A percentile compares a stretch with the other conserved stretches of the same genome.
These are phyloP conservation scores for Hirsutella minnesotensis DNA, from an alignment of 2,329 filamentous ascomycete species.

Conservation along the genomic window DNA sequence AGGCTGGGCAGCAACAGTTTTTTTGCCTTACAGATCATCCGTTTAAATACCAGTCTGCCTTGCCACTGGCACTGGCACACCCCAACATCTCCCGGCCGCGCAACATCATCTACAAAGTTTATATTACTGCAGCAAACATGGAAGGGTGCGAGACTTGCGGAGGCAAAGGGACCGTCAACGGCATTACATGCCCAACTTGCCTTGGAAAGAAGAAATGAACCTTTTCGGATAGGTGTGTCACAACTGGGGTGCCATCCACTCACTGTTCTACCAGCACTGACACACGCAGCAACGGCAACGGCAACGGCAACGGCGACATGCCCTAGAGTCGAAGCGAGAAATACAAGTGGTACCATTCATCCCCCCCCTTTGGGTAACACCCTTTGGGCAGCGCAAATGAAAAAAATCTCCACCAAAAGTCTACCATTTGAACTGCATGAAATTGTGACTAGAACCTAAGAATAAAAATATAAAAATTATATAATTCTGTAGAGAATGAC, in stretches of 20 bases:
- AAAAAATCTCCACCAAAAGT: too few relatives aligned
- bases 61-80: not conserved
- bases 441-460: too few relatives aligned
- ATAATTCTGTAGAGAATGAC: too few relatives aligned
- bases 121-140: not conserved
- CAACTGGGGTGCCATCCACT: not conserved
- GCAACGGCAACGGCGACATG: not conserved
- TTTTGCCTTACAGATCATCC: not conserved
- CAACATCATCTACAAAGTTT: not conserved
- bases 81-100: not conserved
- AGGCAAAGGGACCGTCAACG: not conserved
- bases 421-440: too few relatives aligned
- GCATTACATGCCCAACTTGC: not conserved
- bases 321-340: not conserved
- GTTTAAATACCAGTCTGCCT: not conserved
- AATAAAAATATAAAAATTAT: too few relatives aligned
- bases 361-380: too few relatives aligned
- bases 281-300: not conserved
- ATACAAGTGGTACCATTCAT: not conserved
- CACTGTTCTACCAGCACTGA: not conserved
- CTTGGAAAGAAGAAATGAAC: not conserved
- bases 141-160: not conserved
- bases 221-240: not conserved
- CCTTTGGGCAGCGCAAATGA: too few relatives aligned
- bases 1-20: not conserved